Percentiles rank a stretch among this genome's conserved stretches.
Conservation (phyloP, 1,139 yeast species). For the Meyerozyma sp. region DNA sequence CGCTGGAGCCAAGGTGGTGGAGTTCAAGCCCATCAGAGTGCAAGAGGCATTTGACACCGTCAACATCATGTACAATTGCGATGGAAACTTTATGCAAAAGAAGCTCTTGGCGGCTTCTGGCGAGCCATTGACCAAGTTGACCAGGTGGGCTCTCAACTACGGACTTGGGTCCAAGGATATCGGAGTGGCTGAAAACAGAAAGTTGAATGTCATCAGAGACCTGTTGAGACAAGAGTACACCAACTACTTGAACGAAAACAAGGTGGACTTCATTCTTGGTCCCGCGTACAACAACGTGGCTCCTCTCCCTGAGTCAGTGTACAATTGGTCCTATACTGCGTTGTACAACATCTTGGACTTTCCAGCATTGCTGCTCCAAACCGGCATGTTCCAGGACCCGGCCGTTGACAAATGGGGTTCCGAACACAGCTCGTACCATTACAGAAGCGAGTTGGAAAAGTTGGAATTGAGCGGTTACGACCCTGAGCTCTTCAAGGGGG, state of each 20-base stretch:
- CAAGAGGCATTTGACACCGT: constrained; percentile 49
- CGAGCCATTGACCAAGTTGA: constrained; percentile 57
- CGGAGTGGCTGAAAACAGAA: constrained; percentile 42
- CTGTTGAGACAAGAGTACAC: constrained; percentile 49
- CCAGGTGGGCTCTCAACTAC: constrained; percentile 53
- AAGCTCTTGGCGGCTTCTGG: constrained; percentile 53
- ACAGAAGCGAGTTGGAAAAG: constrained; percentile 11
- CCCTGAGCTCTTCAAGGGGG: constrained; percentile 10
- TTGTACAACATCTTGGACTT: constrained; percentile 62
- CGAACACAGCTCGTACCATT: constrained; percentile 20
- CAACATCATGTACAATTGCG: constrained; percentile 47
- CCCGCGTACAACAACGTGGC: constrained; percentile 73
- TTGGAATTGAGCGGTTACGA: constrained; percentile 9
- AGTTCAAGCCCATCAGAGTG: constrained; percentile 49
- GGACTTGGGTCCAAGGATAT: constrained; percentile 51
- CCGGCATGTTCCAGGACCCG: constrained; percentile 57
- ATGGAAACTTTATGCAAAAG: constrained; percentile 55
- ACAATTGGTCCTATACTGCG: constrained; percentile 74
- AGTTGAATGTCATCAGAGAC: constrained; percentile 48
- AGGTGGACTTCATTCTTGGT: constrained; percentile 61
- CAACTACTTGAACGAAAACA: constrained; percentile 45
- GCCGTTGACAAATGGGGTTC: constrained; percentile 35
- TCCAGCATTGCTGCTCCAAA: constrained; percentile 57
- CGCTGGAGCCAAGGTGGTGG: constrained; percentile 27
- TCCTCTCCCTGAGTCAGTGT: constrained; percentile 58